Base-by-base conservation (phyloP, 805 yeast species). In the Komagataella pastoris region DNA sequence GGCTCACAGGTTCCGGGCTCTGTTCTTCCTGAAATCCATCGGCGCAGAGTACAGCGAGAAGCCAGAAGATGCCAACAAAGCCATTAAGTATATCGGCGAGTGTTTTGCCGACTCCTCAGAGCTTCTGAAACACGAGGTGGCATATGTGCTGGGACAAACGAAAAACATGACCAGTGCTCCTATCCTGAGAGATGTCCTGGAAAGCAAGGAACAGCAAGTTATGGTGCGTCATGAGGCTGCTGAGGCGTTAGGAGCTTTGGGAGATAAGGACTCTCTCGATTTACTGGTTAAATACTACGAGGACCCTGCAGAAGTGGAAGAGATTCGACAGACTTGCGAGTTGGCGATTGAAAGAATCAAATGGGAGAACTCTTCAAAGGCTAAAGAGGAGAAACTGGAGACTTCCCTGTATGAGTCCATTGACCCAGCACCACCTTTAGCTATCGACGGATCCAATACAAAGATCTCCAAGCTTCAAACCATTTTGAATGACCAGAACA, bases 221-320 rank as follows among this genome's bases (percentile, higher is more conserved):
- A 93, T 93, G 98, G 99, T 93, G 44, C 85, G 99, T 67, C 99
- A 93, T 67, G 99, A 93, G 68, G 99, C 99, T 17, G 99, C 99
- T 6, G 99, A 93, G 69, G 99, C 98, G 47, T 74, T 93, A 52
- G 99, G 99, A 55, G 99, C 99, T 47, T 73, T 93, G 50, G 96
- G 96, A 49, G 96, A 89, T 66, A 66, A 69, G 46, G 83, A 78
- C 5, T 85, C 95, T 12, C 66, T 93, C 52, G 77, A 72, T 1
- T 64, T 89, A 49, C 76, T 93, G 58, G 69, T 77, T 55, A 70
- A 81, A 51, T 88, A 83, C 66, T 74, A 68, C 59, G 76, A 83
- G 50, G 98, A 95, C 63, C 93, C 95, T 17, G 51, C 54, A 2
- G 70, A 66, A 52, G 68, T 81, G 51, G 73, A 87, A 57, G 97